Base-by-base conservation (phyloP, 805 yeast species). In the Saccharomycopsis synnaedendra region DNA sequence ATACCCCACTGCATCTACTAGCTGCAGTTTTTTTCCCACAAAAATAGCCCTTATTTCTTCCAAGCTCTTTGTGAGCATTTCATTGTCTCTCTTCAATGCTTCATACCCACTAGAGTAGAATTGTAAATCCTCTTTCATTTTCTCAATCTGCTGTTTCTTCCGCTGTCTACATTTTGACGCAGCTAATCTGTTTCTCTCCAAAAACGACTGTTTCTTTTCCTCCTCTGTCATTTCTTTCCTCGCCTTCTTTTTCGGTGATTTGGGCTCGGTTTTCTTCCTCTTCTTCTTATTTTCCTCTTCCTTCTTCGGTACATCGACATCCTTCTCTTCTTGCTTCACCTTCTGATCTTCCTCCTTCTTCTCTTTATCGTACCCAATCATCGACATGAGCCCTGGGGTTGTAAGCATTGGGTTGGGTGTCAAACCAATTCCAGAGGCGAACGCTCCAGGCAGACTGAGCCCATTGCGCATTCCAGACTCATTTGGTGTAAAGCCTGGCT, bases 111-210 rank as follows among this genome's bases (percentile, higher is more conserved):
- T 63, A 11, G 84, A 72, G 60, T 80, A 86, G 56, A 75, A 80
- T 41, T 78, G 72, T 46, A 87, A 71, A 60, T 88, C 94, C 42
- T 72, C 77, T 61, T 88, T 94, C 76, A 93, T 82, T 56, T 82
- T 83, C 49, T 76, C 80, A 34, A 88, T 75, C 70, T 83, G 82
- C 60, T 85, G 87, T 68, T 93, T 93, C 70, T 93, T 93, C 49
- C 97, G 76, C 64, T 85, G 95, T 51, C 98, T 76, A 69, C 97
- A 93, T 61, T 88, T 89, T 29, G 93, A 79, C 0, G 98, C 98
- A 0, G 98, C 98, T 6, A 93, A 78, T 49, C 98, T 73, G 63
- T 93, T 93, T 54, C 97, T 72, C 61, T 93, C 98, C 54, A 93
- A 64, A 58, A 78, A 90, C 59, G 70, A 81, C 60, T 72, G 78